Evolutionary conservation across 75 land plant species (phyloP).

Genomic region (Pinus tabuliformis): DNA sequence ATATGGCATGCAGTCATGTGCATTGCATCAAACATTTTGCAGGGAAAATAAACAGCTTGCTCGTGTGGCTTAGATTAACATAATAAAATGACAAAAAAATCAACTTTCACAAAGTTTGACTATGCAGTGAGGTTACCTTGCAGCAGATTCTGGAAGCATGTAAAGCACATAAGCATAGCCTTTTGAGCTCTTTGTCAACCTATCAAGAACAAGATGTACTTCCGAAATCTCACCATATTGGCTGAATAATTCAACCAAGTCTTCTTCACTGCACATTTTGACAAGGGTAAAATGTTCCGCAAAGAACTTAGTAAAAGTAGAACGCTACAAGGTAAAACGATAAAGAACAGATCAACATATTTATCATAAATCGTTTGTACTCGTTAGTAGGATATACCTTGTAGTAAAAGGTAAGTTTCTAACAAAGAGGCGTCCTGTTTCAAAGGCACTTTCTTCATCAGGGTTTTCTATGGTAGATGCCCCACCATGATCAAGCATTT

Average conservation of each 20-base stretch:
- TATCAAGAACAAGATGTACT: slow-evolving; percentile 87
- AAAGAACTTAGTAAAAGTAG: background rate
- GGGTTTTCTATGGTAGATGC: slow-evolving; percentile 15
- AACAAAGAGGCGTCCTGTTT: slow-evolving; percentile 85
- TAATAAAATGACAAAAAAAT: too few species aligned
- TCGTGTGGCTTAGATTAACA: too few species aligned
- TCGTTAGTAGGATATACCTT: slow-evolving; percentile 37
- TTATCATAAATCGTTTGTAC: background rate
- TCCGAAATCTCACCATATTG: slow-evolving; percentile 70
- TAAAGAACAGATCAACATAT: background rate
- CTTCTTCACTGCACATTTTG: slow-evolving; percentile 71
- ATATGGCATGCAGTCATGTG: too few species aligned
- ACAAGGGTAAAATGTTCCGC: background rate
- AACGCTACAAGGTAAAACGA: background rate
- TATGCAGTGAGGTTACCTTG: slow-evolving; percentile 48
- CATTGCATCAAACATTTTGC: too few species aligned
- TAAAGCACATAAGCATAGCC: slow-evolving; percentile 79
- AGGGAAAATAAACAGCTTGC: too few species aligned
- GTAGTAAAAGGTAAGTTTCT: slow-evolving; percentile 93
- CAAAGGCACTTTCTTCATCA: slow-evolving; percentile 42
- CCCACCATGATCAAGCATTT: slow-evolving; percentile 8
- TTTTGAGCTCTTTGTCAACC: slow-evolving; percentile 80
- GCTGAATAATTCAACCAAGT: slow-evolving; percentile 66
- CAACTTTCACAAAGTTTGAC: background rate
- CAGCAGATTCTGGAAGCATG: slow-evolving; percentile 81